Conservation (phyloP, 2,329 filamentous ascomycete genomes). For the Whalleya microplaca region DNA sequence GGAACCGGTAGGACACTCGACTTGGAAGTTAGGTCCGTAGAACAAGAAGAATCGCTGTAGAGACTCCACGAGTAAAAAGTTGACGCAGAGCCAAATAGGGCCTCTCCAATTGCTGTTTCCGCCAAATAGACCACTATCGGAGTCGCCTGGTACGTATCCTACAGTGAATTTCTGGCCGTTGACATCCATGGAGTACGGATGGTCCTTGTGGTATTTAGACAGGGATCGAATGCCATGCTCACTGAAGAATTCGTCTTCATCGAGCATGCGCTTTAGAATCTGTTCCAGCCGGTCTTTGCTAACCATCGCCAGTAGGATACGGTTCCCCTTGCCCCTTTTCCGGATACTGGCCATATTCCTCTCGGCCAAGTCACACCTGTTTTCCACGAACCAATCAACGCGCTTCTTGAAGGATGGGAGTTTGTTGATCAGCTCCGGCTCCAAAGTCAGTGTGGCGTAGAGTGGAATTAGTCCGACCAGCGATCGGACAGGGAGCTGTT, state of each 20-base stretch:
- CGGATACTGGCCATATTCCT: slow-evolving; percentile 94
- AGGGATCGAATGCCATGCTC: slow-evolving; percentile 89
- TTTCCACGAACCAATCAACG: slow-evolving; percentile 91
- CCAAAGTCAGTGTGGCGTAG: slow-evolving; percentile 88
- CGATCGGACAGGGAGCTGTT: slow-evolving; percentile 89
- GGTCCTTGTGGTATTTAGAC: slow-evolving; percentile 86
- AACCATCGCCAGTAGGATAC: slow-evolving; percentile 85
- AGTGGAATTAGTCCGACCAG: slow-evolving; percentile 92
- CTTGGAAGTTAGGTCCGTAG: slow-evolving; percentile 84
- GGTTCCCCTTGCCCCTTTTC: slow-evolving; percentile 86
- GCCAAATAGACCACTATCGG: slow-evolving; percentile 91
- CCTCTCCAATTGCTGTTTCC: slow-evolving; percentile 98
- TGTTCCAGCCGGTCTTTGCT: slow-evolving; percentile 90
- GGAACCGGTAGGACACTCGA: slow-evolving; percentile 92
- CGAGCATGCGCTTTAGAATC: slow-evolving; percentile 89
- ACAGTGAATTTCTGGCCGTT: slow-evolving; percentile 90
- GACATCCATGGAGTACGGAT: slow-evolving; percentile 94
- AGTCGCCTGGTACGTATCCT: slow-evolving; percentile 91
- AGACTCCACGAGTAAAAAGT: slow-evolving; percentile 91
- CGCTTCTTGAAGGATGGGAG: slow-evolving; percentile 92
- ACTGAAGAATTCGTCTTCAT: slow-evolving; percentile 90
- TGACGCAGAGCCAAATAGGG: slow-evolving; percentile 94
- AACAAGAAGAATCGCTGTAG: slow-evolving; percentile 96
- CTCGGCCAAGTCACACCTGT: slow-evolving; percentile 83
- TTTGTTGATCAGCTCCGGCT: slow-evolving; percentile 90